phyloP scores from a whole-genome alignment of 805 yeast genomes.

The Dipodascopsis uninucleata region DNA sequence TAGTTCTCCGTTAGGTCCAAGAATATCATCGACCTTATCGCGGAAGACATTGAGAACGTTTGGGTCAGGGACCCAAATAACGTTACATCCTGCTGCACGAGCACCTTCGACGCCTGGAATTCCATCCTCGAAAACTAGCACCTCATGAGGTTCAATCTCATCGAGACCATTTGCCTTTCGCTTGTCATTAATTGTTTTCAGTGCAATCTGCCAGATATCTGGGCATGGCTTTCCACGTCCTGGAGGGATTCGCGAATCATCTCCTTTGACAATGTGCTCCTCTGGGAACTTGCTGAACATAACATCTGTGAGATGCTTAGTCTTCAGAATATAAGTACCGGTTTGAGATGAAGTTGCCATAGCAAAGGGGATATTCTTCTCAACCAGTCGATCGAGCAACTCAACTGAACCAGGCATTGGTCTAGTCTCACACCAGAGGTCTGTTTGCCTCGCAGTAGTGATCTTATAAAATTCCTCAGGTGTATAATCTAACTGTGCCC shows the following conservation, averaged over 20 bases:
- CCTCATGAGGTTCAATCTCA: conserved; percentile 66
- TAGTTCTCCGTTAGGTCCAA: conserved; percentile 59
- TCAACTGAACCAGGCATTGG: conserved; percentile 85
- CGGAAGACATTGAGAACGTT: conserved; percentile 58
- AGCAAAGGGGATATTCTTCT: conserved; percentile 68
- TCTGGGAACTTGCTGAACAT: conserved; percentile 62
- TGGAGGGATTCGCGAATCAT: conserved; percentile 72
- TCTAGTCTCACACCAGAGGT: conserved; percentile 58
- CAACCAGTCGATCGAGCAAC: conserved; percentile 52
- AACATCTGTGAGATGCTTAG: conserved; percentile 60
- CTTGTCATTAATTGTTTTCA: conserved; percentile 60
- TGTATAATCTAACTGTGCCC: conserved; percentile 63
- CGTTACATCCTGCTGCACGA: conserved; percentile 72
- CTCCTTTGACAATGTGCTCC: conserved; percentile 76
- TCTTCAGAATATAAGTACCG: conserved; percentile 63
- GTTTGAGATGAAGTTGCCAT: conserved; percentile 81
- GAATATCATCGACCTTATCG: conserved; percentile 45
- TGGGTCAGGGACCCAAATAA: conserved; percentile 92
- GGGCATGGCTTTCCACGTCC: conserved; percentile 95
- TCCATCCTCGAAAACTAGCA: conserved; percentile 93
- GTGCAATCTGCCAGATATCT: conserved; percentile 84
- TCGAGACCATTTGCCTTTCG: conserved; percentile 39
- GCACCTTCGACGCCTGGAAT: conserved; percentile 88
- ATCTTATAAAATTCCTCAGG: conserved; percentile 58
- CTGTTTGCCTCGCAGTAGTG: conserved; percentile 52